Evolutionary conservation across 257 asterid species (phyloP).

Genomic region (Solanum bulbocastanum): DNA sequence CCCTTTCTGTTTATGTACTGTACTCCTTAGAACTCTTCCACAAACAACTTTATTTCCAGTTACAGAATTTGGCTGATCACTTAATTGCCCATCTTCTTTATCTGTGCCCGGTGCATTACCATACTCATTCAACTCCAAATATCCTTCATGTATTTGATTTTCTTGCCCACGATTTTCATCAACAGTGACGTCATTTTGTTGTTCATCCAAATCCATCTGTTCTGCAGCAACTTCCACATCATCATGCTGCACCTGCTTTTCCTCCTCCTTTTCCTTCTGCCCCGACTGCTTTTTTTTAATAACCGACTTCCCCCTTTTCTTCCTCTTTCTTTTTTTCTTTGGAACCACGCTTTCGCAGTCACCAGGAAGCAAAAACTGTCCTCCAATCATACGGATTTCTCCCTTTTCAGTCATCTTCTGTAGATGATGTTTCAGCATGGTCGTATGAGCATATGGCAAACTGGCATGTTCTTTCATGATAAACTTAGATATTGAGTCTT

Average conservation of each 20-base stretch:
- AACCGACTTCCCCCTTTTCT: conserved; percentile 18
- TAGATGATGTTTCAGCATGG: conserved; percentile 38
- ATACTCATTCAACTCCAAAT: not conserved
- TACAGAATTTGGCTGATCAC: not conserved
- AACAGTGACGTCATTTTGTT: not conserved
- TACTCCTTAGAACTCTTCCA: not conserved
- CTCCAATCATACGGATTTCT: conserved; percentile 8
- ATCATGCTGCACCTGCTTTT: not conserved
- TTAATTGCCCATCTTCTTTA: not conserved
- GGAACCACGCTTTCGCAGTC: not conserved
- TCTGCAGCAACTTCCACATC: not conserved
- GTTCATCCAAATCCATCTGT: not conserved
- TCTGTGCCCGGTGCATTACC: not conserved
- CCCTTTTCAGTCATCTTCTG: conserved; percentile 27
- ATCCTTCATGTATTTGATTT: not conserved
- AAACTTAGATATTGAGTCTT: conserved; percentile 41
- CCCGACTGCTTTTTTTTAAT: conserved; percentile 5
- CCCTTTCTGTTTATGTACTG: not conserved
- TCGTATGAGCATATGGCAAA: conserved; percentile 44
- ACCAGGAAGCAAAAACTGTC: conserved; percentile 19
- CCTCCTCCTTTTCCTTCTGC: conserved; percentile 1
- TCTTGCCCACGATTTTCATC: not conserved
- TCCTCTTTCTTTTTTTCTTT: conserved; percentile 17
- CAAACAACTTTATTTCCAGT: not conserved
- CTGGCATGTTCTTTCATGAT: conserved; percentile 23